A percentile compares a stretch with the other conserved stretches of the same genome.
Conservation (phyloP, 352 stramenopile genomes). For the Globisporangium yorkense region DNA sequence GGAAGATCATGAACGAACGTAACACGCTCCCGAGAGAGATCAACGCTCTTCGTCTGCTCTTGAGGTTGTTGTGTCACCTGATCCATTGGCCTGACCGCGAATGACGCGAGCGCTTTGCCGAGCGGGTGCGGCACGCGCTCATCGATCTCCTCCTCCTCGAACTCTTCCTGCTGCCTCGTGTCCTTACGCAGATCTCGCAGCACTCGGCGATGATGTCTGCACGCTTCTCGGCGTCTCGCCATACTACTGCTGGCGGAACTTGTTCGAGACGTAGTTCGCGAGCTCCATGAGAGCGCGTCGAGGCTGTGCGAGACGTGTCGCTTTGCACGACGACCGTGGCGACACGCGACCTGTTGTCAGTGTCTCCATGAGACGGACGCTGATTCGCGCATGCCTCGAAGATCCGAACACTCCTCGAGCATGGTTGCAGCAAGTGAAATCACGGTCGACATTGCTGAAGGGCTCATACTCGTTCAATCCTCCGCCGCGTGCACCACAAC, state of each 20-base stretch:
- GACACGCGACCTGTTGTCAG: too few relatives aligned
- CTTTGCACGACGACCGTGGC: too few relatives aligned
- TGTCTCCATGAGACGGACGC: too few relatives aligned
- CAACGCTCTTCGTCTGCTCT: too few relatives aligned
- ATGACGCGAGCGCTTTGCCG: slow-evolving; percentile 6
- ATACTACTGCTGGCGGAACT: slow-evolving; percentile 20
- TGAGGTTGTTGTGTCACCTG: neutral
- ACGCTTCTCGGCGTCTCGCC: neutral
- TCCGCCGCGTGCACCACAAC: neutral
- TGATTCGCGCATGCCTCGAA: too few relatives aligned
- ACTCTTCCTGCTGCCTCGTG: slow-evolving; percentile 39
- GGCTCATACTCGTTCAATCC: too few relatives aligned
- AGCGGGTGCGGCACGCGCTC: too few relatives aligned
- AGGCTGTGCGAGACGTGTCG: slow-evolving; percentile 23
- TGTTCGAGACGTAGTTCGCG: slow-evolving; percentile 54
- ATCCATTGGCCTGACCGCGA: slow-evolving; percentile 1
- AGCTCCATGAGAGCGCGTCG: slow-evolving; percentile 64
- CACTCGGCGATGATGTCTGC: slow-evolving; percentile 55
- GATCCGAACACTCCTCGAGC: too few relatives aligned
- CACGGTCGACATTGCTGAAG: too few relatives aligned
- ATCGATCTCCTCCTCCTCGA: slow-evolving; percentile 32
- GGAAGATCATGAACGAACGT: neutral
- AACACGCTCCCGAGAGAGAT: neutral
- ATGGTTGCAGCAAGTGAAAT: too few relatives aligned
- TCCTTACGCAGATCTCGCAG: slow-evolving; percentile 68